Evolutionary conservation across 371 early-diverging fungal species (phyloP).

Genomic region (Coemansia sp.): DNA sequence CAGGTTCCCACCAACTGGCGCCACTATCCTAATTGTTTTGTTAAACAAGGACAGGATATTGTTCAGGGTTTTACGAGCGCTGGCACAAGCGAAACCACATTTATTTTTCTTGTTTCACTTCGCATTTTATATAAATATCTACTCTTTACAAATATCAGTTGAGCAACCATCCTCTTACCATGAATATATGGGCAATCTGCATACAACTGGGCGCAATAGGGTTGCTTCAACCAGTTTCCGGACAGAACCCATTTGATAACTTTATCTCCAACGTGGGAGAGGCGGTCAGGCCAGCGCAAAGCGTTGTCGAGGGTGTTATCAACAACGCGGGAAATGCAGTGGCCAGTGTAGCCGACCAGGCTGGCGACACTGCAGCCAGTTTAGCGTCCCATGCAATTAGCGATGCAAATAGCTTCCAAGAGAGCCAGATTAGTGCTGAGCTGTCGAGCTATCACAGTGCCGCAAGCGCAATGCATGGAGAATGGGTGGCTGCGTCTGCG

Average conservation of each 20-base stretch:
- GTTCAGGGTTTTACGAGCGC: background rate
- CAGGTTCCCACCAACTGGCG: background rate
- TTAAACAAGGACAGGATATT: background rate
- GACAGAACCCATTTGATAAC: slow-evolving; percentile 7
- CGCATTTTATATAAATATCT: background rate
- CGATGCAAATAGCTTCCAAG: slow-evolving; percentile 14
- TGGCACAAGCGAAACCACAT: background rate
- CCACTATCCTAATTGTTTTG: background rate
- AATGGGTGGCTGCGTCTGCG: background rate
- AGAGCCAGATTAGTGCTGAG: slow-evolving; percentile 15
- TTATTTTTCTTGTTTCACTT: background rate
- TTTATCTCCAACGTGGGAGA: slow-evolving; percentile 17
- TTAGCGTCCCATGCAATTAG: slow-evolving; percentile 17
- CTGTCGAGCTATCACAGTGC: slow-evolving; percentile 31
- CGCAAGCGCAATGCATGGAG: background rate
- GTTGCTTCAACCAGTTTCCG: background rate
- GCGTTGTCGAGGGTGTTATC: slow-evolving; percentile 12
- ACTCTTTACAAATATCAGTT: background rate
- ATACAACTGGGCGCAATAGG: background rate
- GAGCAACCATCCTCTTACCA: background rate
- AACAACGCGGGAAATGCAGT: slow-evolving; percentile 12
- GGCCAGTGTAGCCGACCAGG: slow-evolving; percentile 16
- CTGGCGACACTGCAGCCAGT: slow-evolving; percentile 2
- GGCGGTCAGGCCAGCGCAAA: slow-evolving; percentile 16
- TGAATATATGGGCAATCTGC: background rate